Conservation (phyloP, 73 alveolate genomes). For the Paramecium pentaurelia region DNA sequence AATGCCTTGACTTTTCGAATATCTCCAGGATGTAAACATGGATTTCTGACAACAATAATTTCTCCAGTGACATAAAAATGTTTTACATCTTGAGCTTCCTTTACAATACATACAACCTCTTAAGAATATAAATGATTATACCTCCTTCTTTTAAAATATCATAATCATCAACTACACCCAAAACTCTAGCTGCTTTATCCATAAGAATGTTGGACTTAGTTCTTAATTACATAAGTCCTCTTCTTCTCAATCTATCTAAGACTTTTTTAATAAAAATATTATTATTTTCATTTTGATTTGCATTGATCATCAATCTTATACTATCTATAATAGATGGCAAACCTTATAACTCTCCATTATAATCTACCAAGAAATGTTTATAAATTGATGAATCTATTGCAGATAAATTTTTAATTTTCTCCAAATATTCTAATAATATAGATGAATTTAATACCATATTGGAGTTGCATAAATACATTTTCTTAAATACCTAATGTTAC, state of each 20-base stretch:
- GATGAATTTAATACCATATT: neutral
- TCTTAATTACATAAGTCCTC: constrained; percentile 59
- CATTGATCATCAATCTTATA: neutral
- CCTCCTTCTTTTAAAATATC: constrained; percentile 85
- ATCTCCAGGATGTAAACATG: constrained; percentile 99
- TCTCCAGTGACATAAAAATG: constrained; percentile 77
- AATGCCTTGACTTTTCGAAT: constrained; percentile 86
- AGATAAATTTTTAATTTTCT: constrained; percentile 61
- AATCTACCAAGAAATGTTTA: constrained; percentile 21
- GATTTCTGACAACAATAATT: constrained; percentile 90
- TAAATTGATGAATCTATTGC: constrained; percentile 58
- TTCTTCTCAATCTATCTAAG: constrained; percentile 27
- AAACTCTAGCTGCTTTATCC: constrained; percentile 63
- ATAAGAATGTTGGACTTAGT: constrained; percentile 56
- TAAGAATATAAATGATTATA: constrained; percentile 53
- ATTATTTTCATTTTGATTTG: neutral
- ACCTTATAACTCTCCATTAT: constrained; percentile 33
- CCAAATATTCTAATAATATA: constrained; percentile 43
- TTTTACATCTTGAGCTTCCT: neutral
- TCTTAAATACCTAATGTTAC: constrained; percentile 67
- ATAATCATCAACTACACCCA: constrained; percentile 93
- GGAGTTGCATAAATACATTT: constrained; percentile 59
- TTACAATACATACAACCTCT: constrained; percentile 42
- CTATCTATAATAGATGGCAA: neutral
- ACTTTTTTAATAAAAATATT: neutral